Evolutionary conservation across 2,329 filamentous ascomycete genomes (phyloP).

Genomic region (Paecilomyces variotii): DNA sequence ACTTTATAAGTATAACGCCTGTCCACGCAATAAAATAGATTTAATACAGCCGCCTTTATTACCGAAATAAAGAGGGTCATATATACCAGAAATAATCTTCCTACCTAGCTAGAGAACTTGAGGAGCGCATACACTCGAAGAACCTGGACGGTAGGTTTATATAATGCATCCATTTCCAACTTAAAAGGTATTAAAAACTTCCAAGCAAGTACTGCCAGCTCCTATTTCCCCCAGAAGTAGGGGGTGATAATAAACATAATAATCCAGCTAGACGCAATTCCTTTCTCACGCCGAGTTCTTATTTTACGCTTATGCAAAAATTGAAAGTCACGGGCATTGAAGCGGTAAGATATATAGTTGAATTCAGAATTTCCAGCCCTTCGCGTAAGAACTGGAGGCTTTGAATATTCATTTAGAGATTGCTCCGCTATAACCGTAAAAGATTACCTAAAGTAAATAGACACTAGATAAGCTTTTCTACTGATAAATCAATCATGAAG

Average conservation of each 20-base stretch:
- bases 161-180: conserved; percentile 11
- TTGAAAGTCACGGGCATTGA: too few relatives aligned
- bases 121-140: conserved; percentile 2
- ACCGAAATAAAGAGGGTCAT: conserved; percentile 16
- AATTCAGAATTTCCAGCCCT: too few relatives aligned
- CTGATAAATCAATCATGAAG: too few relatives aligned
- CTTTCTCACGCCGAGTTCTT: too few relatives aligned
- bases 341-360: too few relatives aligned
- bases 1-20: conserved; percentile 17
- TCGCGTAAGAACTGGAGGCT: too few relatives aligned
- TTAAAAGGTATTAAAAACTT: conserved; percentile 10
- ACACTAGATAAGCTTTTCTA: too few relatives aligned
- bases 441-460: too few relatives aligned
- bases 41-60: conserved; percentile 11
- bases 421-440: too few relatives aligned
- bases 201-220: conserved; percentile 7
- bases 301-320: too few relatives aligned
- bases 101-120: conserved; percentile 4
- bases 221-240: conserved; percentile 10
- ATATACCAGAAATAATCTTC: conserved; percentile 15
- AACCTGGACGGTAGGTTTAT: conserved; percentile 11
- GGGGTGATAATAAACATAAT: background rate
- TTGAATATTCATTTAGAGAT: too few relatives aligned
- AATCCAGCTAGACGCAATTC: too few relatives aligned
- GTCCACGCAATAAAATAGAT: conserved; percentile 16